A percentile compares a stretch with the other conserved stretches of the same genome.
phyloP scores from a whole-genome alignment of 495 filamentous ascomycete genomes.

The Rhypophila decipiens region DNA sequence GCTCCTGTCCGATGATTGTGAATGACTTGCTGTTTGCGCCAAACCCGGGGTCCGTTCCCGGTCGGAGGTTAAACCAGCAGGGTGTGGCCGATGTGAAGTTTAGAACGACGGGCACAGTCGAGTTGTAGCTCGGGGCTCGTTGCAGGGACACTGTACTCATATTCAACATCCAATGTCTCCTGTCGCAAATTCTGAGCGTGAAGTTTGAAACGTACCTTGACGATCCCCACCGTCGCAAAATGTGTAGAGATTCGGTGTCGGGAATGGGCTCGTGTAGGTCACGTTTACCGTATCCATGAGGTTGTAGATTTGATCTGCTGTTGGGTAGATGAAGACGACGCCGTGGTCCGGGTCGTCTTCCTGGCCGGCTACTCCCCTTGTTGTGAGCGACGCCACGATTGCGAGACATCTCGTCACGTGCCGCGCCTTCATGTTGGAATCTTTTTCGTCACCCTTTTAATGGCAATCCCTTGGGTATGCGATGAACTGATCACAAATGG shows the following conservation, averaged over 20 bases:
- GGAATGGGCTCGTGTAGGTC: conserved; percentile 8
- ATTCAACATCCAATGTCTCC: too few relatives aligned
- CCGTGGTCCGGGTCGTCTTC: conserved; percentile 1
- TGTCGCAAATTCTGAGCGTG: not conserved
- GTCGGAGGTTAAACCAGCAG: conserved; percentile 9
- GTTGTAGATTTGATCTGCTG: conserved; percentile 4
- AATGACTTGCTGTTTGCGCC: conserved; percentile 4
- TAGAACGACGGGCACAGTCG: conserved; percentile 2
- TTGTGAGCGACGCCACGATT: too few relatives aligned
- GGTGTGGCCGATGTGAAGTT: conserved; percentile 2
- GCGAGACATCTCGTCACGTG: too few relatives aligned
- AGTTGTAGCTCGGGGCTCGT: conserved; percentile 2
- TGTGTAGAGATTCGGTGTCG: conserved; percentile 3
- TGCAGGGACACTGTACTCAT: not conserved
- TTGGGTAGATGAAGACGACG: conserved; percentile 6
- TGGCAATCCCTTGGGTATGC: too few relatives aligned
- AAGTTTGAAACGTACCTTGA: not conserved
- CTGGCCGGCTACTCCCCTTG: not conserved
- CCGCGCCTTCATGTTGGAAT: too few relatives aligned
- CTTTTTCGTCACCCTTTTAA: too few relatives aligned
- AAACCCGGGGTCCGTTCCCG: not conserved
- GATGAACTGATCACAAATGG: too few relatives aligned
- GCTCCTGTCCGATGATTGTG: conserved; percentile 4
- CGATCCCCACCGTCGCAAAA: not conserved
- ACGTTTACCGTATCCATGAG: conserved; percentile 8